phyloP scores from a whole-genome alignment of 1,284 basidiomycete genomes.

The Microbotryomycetes sp. region DNA sequence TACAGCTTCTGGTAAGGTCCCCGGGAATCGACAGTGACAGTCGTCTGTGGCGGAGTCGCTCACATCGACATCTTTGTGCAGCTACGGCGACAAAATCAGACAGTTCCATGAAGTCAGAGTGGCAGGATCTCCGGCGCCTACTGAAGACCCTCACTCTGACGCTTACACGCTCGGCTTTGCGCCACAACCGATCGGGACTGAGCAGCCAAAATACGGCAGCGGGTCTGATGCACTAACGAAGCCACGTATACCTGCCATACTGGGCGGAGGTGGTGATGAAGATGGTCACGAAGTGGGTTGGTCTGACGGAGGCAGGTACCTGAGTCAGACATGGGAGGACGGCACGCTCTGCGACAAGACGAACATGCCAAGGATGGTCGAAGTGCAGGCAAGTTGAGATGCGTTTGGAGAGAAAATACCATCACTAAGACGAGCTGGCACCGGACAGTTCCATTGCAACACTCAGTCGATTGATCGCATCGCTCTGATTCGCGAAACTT shows the following conservation, averaged over 20 bases:
- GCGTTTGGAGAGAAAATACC: background rate
- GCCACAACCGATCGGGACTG: conserved; percentile 20
- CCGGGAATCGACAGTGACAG: conserved; percentile 34
- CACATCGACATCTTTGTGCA: conserved; percentile 3
- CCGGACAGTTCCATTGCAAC: conserved; percentile 69
- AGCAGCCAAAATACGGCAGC: conserved; percentile 15
- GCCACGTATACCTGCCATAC: conserved; percentile 12
- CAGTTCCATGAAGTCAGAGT: conserved; percentile 37
- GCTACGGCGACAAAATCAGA: conserved; percentile 35
- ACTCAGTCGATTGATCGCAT: conserved; percentile 57
- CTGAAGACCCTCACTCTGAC: conserved; percentile 34
- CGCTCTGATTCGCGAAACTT: conserved; percentile 81
- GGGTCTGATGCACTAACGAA: conserved; percentile 6
- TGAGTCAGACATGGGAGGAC: conserved; percentile 78
- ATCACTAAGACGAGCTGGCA: background rate
- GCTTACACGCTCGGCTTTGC: conserved; percentile 34
- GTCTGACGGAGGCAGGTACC: conserved; percentile 48
- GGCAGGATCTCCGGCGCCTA: conserved; percentile 19
- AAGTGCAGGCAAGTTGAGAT: conserved; percentile 65
- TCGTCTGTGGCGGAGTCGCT: conserved; percentile 15
- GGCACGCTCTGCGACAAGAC: conserved; percentile 89
- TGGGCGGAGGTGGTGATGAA: conserved; percentile 9
- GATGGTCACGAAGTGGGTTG: conserved; percentile 1
- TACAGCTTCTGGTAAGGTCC: conserved; percentile 84
- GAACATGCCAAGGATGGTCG: conserved; percentile 69